Percentiles rank a stretch among this genome's conserved stretches.
Evolutionary conservation across 2,329 filamentous ascomycete genomes (phyloP).

Genomic region (Microdochium nivale): DNA sequence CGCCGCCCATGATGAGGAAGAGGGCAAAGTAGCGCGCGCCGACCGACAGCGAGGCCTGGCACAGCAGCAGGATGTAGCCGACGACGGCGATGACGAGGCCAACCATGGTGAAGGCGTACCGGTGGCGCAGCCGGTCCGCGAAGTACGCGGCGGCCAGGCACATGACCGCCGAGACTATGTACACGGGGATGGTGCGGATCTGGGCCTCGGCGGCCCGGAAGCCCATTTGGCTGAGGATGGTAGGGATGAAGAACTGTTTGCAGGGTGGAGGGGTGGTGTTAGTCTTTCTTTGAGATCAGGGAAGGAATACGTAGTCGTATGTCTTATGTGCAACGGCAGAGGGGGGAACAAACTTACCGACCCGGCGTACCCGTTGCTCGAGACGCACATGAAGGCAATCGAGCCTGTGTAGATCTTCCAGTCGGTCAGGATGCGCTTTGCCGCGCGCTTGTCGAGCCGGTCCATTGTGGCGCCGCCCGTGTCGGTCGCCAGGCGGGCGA

Average conservation of each 20-base stretch:
- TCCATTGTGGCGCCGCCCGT: slow-evolving; percentile 8
- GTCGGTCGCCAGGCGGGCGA: slow-evolving; percentile 8
- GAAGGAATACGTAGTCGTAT: slow-evolving; percentile 40
- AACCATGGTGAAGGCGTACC: slow-evolving; percentile 19
- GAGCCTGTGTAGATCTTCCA: slow-evolving; percentile 27
- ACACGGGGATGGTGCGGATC: slow-evolving; percentile 7
- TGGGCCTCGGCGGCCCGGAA: slow-evolving; percentile 22
- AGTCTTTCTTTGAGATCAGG: slow-evolving; percentile 52
- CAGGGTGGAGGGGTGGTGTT: no score
- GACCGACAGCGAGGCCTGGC: slow-evolving; percentile 18
- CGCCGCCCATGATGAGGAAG: slow-evolving; percentile 8
- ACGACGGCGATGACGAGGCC: slow-evolving; percentile 23
- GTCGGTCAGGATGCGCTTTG: slow-evolving; percentile 25
- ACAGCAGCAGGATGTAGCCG: slow-evolving; percentile 10
- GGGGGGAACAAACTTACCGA: slow-evolving; percentile 32
- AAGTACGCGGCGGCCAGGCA: slow-evolving; percentile 17
- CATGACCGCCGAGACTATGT: slow-evolving; percentile 13
- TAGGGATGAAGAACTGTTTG: slow-evolving; percentile 29
- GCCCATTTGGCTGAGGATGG: slow-evolving; percentile 30
- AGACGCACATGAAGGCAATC: slow-evolving; percentile 27
- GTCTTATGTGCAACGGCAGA: slow-evolving; percentile 25
- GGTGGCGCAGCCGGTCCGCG: slow-evolving; percentile 19
- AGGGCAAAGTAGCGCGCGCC: slow-evolving; percentile 2
- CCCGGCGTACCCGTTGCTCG: slow-evolving; percentile 35
- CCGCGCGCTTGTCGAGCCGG: slow-evolving; percentile 7